A percentile compares a stretch with the other conserved stretches of the same genome.
phyloP scores from a whole-genome alignment of 371 early-diverging fungal genomes.

The Mortierella sp. region DNA sequence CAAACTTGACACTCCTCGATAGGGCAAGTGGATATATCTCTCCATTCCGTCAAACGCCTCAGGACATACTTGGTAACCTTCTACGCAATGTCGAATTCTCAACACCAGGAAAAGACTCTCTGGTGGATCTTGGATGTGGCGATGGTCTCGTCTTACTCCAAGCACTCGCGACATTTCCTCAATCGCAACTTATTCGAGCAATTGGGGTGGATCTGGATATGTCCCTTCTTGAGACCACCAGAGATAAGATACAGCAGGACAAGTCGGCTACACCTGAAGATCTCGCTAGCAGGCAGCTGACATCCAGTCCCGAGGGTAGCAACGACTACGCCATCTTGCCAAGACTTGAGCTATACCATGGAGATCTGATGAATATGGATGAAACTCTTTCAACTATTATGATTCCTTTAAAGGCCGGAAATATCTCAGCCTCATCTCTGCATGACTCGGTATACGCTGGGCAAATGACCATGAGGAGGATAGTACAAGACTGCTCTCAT shows the following conservation, averaged over 20 bases:
- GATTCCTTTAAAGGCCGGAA: slow-evolving; percentile 1
- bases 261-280: neutral
- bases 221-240: slow-evolving; percentile 21
- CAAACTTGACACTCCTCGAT: neutral
- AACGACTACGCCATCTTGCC: slow-evolving; percentile 2
- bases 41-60: slow-evolving; percentile 41
- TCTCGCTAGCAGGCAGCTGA: neutral
- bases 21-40: slow-evolving; percentile 50
- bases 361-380: slow-evolving; percentile 26
- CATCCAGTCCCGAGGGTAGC: neutral
- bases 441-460: neutral
- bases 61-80: slow-evolving; percentile 28
- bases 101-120: neutral
- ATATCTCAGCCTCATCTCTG: neutral
- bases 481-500: slow-evolving; percentile 30
- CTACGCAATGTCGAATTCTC: slow-evolving; percentile 32
- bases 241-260: slow-evolving; percentile 13
- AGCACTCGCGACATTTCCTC: slow-evolving; percentile 37
- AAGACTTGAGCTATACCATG: slow-evolving; percentile 43
- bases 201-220: slow-evolving; percentile 46
- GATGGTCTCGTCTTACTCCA: slow-evolving; percentile 41
- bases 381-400: slow-evolving; percentile 19
- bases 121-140: slow-evolving; percentile 48
- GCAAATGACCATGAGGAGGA: slow-evolving; percentile 8
- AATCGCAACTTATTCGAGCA: slow-evolving; percentile 21